Percentiles rank a stretch among this genome's conserved stretches.
Evolutionary conservation across 208 protist genomes (phyloP).

Genomic region (Eutreptiella sp.): DNA sequence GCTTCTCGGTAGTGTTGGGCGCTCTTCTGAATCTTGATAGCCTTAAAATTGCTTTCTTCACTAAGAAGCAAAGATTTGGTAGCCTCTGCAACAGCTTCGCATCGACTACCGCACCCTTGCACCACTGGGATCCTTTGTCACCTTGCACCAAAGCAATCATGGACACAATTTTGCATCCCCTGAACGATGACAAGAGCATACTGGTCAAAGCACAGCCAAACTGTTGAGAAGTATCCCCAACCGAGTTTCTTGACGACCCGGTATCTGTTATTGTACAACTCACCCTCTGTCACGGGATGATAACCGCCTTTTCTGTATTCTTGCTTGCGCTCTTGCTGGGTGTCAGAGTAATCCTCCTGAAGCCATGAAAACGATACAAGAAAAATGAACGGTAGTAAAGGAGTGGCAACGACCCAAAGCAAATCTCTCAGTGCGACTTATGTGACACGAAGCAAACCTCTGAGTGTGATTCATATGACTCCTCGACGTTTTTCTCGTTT

Average conservation of each 20-base stretch:
- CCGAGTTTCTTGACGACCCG: slow-evolving; percentile 88
- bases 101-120: no score
- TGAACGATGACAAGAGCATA: no score
- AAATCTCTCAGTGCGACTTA: no score
- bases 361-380: no score
- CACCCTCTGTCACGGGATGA: slow-evolving; percentile 83
- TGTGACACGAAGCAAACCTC: no score
- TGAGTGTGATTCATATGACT: no score
- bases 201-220: slow-evolving; percentile 94
- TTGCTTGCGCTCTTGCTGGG: slow-evolving; percentile 30
- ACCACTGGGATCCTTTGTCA: no score
- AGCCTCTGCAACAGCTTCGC: no score
- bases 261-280: slow-evolving; percentile 88
- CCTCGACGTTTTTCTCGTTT: no score
- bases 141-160: not conserved
- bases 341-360: slow-evolving; percentile 34
- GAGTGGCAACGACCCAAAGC: no score
- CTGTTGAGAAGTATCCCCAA: slow-evolving; percentile 98
- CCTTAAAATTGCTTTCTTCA: slow-evolving; percentile 35
- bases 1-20: slow-evolving; percentile 75
- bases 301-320: slow-evolving; percentile 90
- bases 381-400: no score
- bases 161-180: slow-evolving; percentile 2
- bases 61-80: no score
- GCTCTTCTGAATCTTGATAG: slow-evolving; percentile 83